phyloP scores from a whole-genome alignment of 805 yeast genomes.

The Candida hungchunana region DNA sequence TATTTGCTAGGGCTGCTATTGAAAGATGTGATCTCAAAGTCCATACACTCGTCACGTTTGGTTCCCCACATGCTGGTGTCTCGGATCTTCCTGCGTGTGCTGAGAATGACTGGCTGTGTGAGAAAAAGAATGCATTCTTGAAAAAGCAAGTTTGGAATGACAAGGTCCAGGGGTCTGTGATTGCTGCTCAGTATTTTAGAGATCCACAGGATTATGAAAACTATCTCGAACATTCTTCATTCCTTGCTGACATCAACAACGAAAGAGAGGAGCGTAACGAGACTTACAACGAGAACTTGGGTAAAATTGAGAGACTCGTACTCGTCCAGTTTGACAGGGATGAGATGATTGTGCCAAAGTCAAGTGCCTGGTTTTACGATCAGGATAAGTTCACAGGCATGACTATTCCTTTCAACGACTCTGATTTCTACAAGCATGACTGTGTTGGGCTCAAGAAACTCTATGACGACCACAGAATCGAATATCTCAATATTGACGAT shows the following conservation, averaged over 20 bases:
- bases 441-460: constrained; percentile 55
- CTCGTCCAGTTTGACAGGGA: constrained; percentile 58
- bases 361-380: constrained; percentile 66
- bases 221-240: constrained; percentile 53
- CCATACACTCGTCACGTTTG: constrained; percentile 61
- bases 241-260: constrained; percentile 64
- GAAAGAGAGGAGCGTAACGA: constrained; percentile 40
- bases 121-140: constrained; percentile 47
- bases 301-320: constrained; percentile 46
- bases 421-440: constrained; percentile 49
- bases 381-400: constrained; percentile 33
- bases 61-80: constrained; percentile 79
- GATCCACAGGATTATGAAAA: constrained; percentile 49
- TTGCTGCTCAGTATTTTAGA: constrained; percentile 77
- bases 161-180: constrained; percentile 49
- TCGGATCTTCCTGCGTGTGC: constrained; percentile 61
- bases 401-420: constrained; percentile 41
- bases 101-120: constrained; percentile 55
- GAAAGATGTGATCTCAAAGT: constrained; percentile 51
- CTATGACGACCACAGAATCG: constrained; percentile 39
- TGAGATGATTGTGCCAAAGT: constrained; percentile 67
- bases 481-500: constrained; percentile 48
- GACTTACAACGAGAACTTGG: constrained; percentile 41
- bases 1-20: constrained; percentile 64
- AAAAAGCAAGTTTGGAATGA: constrained; percentile 58